These are phyloP conservation scores for Beta macrorhiza DNA, from an alignment of 179 eudicot genomes.

Conservation along the genomic window DNA sequence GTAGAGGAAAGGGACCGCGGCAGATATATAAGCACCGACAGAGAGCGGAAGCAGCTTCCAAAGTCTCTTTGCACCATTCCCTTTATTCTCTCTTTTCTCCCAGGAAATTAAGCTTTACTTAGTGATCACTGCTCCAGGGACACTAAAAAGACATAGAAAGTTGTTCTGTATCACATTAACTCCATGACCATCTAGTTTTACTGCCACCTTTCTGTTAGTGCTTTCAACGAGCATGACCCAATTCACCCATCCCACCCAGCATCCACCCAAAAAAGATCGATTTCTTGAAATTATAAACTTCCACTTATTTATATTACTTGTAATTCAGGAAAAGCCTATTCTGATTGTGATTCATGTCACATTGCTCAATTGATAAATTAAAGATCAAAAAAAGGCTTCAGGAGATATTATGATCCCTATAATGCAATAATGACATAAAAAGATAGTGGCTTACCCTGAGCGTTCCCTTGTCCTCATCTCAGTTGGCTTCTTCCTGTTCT, in stretches of 20 bases:
- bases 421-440: not conserved
- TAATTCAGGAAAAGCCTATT: not conserved
- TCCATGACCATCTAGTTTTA: not conserved
- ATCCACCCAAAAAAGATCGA: not conserved
- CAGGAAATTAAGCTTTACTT: not conserved
- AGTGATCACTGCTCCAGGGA: not conserved
- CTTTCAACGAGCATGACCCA: not conserved
- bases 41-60: no score
- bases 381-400: not conserved
- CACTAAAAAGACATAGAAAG: not conserved
- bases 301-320: no score
- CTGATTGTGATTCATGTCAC: not conserved
- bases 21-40: no score
- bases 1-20: no score
- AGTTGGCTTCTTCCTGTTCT: constrained; percentile 84
- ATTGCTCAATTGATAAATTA: not conserved
- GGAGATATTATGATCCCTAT: no score
- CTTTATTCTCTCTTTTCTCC: not conserved
- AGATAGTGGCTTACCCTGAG: constrained; percentile 35
- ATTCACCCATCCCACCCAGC: not conserved
- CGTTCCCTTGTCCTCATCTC: constrained; percentile 93
- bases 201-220: not conserved
- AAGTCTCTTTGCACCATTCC: not conserved
- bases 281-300: not conserved
- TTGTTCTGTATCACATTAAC: not conserved